phyloP scores from a whole-genome alignment of 2,329 filamentous ascomycete genomes.

The Ascochyta clinopodiicola region DNA sequence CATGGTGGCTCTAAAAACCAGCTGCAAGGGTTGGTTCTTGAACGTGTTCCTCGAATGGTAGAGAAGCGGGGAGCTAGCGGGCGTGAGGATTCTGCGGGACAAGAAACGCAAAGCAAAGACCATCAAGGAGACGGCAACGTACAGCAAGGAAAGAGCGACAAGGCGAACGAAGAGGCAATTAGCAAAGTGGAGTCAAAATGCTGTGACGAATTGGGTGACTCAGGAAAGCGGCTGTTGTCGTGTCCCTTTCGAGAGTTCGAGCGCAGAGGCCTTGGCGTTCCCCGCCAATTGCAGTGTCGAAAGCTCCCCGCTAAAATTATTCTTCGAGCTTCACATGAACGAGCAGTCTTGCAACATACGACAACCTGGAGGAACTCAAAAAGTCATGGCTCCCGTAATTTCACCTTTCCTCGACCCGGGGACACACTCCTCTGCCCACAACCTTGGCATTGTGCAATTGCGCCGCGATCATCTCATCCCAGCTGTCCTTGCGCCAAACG shows the following conservation, averaged over 20 bases:
- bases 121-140: constrained; percentile 37
- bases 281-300: constrained; percentile 32
- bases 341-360: neutral
- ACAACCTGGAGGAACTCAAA: neutral
- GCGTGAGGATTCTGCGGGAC: constrained; percentile 34
- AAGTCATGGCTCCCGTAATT: constrained; percentile 35
- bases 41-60: constrained; percentile 20
- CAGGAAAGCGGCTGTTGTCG: constrained; percentile 22
- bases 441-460: constrained; percentile 83
- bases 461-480: constrained; percentile 86
- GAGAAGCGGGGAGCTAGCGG: constrained; percentile 28
- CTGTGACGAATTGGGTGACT: constrained; percentile 16
- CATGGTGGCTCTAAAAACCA: constrained; percentile 33
- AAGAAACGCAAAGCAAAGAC: constrained; percentile 36
- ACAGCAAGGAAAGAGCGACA: constrained; percentile 25
- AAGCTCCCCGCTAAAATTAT: constrained; percentile 35
- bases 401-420: constrained; percentile 85
- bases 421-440: constrained; percentile 65
- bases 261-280: constrained; percentile 27
- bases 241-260: constrained; percentile 30
- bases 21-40: constrained; percentile 21
- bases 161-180: constrained; percentile 19
- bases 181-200: constrained; percentile 17
- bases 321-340: constrained; percentile 12
- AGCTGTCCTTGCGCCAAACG: constrained; percentile 60